A percentile compares a stretch with the other conserved stretches of the same genome.
phyloP scores from a whole-genome alignment of 1,139 yeast species.

The Yamadazyma blattariae region DNA sequence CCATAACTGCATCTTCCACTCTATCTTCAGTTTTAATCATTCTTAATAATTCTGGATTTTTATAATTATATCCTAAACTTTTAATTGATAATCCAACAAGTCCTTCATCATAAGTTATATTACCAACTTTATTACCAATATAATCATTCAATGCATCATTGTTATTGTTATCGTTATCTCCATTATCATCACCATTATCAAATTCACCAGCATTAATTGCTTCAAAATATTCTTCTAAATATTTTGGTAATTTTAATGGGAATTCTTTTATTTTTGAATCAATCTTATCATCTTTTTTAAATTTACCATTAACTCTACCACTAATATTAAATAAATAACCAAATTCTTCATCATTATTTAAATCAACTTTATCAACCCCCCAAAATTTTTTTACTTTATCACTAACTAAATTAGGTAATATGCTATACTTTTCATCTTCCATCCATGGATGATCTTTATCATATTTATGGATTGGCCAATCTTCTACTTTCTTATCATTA shows the following conservation, averaged over 20 bases:
- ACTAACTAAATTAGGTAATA: conserved; percentile 61
- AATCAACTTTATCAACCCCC: conserved; percentile 28
- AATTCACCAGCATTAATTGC: conserved; percentile 20
- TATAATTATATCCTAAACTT: conserved; percentile 23
- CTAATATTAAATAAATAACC: conserved; percentile 51
- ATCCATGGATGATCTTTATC: conserved; percentile 44
- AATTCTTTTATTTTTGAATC: conserved; percentile 11
- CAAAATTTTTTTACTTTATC: conserved; percentile 46
- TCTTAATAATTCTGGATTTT: conserved; percentile 18
- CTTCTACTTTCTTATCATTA: conserved; percentile 38
- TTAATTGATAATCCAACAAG: conserved; percentile 22
- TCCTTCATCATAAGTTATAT: conserved; percentile 27
- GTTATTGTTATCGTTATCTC: conserved; percentile 5
- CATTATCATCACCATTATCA: conserved; percentile 9
- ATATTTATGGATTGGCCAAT: conserved; percentile 56
- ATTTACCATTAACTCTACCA: conserved; percentile 48
- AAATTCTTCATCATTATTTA: conserved; percentile 15
- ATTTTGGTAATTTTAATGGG: conserved; percentile 38
- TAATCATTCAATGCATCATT: conserved; percentile 6
- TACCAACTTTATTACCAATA: conserved; percentile 21
- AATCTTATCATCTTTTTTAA: conserved; percentile 15
- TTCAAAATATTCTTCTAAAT: conserved; percentile 35
- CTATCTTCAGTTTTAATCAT: conserved; percentile 14
- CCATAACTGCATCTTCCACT: conserved; percentile 31
- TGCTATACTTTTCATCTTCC: conserved; percentile 52